Conservation (phyloP, 2,329 filamentous ascomycete genomes). For the Acephala macrosclerotiorum region DNA sequence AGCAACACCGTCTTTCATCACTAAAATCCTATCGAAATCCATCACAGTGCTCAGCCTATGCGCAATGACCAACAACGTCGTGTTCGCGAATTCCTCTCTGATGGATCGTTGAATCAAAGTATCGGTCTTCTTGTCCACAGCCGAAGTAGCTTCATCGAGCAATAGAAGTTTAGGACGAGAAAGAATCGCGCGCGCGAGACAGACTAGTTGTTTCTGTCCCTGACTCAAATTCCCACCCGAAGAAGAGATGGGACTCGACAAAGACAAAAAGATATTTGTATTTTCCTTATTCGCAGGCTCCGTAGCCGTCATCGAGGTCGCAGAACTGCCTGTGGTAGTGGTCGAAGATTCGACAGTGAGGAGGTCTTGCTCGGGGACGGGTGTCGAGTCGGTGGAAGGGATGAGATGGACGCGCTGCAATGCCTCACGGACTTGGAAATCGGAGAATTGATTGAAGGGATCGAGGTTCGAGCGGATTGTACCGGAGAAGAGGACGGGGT, state of each 20-base stretch:
- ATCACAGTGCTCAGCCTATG: slow-evolving; percentile 78
- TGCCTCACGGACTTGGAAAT: slow-evolving; percentile 76
- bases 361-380: slow-evolving; percentile 13
- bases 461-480: slow-evolving; percentile 32
- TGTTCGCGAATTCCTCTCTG: slow-evolving; percentile 71
- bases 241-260: slow-evolving; percentile 70
- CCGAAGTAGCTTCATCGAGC: slow-evolving; percentile 87
- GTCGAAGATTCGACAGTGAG: slow-evolving; percentile 6
- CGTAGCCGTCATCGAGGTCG: slow-evolving; percentile 19
- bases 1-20: slow-evolving; percentile 70
- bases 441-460: slow-evolving; percentile 32
- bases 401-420: slow-evolving; percentile 89
- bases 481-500: slow-evolving; percentile 85
- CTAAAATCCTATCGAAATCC: slow-evolving; percentile 76
- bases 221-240: slow-evolving; percentile 64
- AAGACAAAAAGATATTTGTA: slow-evolving; percentile 45
- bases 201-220: slow-evolving; percentile 92
- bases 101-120: slow-evolving; percentile 77
- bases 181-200: slow-evolving; percentile 86
- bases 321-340: slow-evolving; percentile 12
- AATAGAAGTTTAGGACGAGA: slow-evolving; percentile 87
- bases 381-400: slow-evolving; percentile 16
- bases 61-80: slow-evolving; percentile 75
- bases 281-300: slow-evolving; percentile 23
- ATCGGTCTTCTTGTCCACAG: slow-evolving; percentile 79